Evolutionary conservation across 148 eudicot genomes (phyloP), one percentile per base, ranked within the genome.

Genomic region (Camellia granthamiana): DNA sequence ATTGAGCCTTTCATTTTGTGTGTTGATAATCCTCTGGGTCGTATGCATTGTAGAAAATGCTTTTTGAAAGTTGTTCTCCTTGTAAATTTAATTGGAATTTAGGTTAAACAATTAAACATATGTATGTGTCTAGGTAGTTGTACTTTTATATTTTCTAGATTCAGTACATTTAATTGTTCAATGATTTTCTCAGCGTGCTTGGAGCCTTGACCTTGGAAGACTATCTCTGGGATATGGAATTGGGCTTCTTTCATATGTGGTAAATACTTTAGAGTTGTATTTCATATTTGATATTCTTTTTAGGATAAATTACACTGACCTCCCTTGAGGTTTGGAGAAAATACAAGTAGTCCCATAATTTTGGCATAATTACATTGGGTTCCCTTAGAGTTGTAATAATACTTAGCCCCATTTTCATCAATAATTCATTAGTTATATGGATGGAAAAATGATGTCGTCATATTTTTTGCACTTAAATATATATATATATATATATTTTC

Each of bases 231-330:
- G 97, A 67, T 75, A 84, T 78, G 97, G 97, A 14, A 85, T 91
- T 47, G 97, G 97, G 68, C 84, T 91, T 85, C 88, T 90, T 46
- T 93, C 97, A 1, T 93, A 90, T 85, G 91, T 87, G 89, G 97
- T 93, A 80, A 82, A 69, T 70, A 78, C 77, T 62, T 15, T 74
- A 21, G 49, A 21, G 72, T 42, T 74, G 10, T 19, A 2, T 66
- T 52, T 63, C 46, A 18, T 5, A 56, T 8, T 81, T 30, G 38
- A 46, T 30, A 30, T 30, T 30, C 38, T 30, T 30, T 30, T 30
- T 30, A 30, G 38, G 38, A 30, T 30, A 30, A 30, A 30, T 30
- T 30, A 30, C 38, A 30, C 38, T 30, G 38, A 30, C 38, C 38
- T 30, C 38, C 38, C 38, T 30, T 30, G 38, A 30, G 38, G 38